Evolutionary conservation across 2,329 filamentous ascomycete species (phyloP).

Genomic region (Coleophoma cylindrospora): DNA sequence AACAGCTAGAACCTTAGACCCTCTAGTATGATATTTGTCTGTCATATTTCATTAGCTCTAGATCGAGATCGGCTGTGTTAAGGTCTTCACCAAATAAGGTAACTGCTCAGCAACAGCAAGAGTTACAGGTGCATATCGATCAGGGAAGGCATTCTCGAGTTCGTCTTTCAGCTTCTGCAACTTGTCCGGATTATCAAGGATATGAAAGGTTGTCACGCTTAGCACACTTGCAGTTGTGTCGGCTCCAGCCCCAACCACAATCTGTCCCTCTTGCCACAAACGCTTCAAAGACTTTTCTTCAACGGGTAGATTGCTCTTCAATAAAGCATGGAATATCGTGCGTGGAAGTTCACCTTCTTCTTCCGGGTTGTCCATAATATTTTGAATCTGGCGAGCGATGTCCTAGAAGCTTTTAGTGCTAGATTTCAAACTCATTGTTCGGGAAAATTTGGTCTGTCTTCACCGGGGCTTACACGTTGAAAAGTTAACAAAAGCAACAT

Average conservation of each 20-base stretch:
- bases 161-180: constrained; percentile 25
- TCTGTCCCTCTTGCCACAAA: constrained; percentile 15
- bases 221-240: constrained; percentile 13
- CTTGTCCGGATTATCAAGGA: constrained; percentile 12
- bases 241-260: constrained; percentile 13
- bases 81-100: constrained; percentile 16
- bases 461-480: constrained; percentile 6
- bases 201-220: constrained; percentile 8
- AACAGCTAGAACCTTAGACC: constrained; percentile 1
- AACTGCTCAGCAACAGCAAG: constrained; percentile 17
- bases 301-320: constrained; percentile 9
- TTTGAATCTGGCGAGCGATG: constrained; percentile 1
- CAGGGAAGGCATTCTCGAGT: constrained; percentile 18
- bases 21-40: constrained; percentile 2
- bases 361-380: constrained; percentile 2
- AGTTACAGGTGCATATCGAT: constrained; percentile 3
- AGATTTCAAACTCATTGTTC: no score
- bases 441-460: no score
- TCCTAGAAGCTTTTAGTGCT: no score
- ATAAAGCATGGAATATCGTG: constrained; percentile 13
- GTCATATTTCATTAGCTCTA: background rate
- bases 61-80: no score
- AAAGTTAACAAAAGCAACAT: constrained; percentile 10
- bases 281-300: constrained; percentile 9
- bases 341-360: constrained; percentile 1